These are phyloP conservation scores for Dissophora ornata DNA, from an alignment of 192 early-diverging fungal genomes.

Conservation along the genomic window DNA sequence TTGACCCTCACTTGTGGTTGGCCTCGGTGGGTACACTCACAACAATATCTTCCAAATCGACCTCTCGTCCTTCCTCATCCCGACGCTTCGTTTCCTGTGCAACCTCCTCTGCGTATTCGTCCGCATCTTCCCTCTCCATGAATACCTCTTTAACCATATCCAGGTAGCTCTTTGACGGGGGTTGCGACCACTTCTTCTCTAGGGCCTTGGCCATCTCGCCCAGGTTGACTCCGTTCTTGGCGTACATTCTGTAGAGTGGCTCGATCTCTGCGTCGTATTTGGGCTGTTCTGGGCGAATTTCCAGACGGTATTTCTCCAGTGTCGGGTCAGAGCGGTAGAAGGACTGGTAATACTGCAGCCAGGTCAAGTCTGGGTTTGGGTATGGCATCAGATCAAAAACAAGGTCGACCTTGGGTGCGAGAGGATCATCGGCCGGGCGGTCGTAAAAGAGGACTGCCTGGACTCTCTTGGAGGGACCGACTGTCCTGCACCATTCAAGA, in stretches of 20 bases:
- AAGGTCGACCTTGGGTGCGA: conserved; percentile 50
- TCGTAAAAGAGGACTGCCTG: conserved; percentile 50
- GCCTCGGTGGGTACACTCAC: conserved; percentile 34
- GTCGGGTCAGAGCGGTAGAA: conserved; percentile 54
- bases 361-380: conserved; percentile 59
- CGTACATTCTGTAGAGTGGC: conserved; percentile 57
- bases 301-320: conserved; percentile 51
- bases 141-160: conserved; percentile 53
- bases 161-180: conserved; percentile 34
- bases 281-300: conserved; percentile 58
- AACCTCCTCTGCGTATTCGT: conserved; percentile 38
- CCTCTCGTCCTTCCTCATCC: conserved; percentile 41
- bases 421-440: conserved; percentile 38
- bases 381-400: conserved; percentile 61
- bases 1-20: neutral
- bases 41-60: conserved; percentile 48
- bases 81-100: conserved; percentile 28
- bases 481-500: conserved; percentile 58
- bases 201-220: conserved; percentile 55
- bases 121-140: conserved; percentile 43
- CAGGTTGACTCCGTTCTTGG: conserved; percentile 52
- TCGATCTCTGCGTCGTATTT: conserved; percentile 54
- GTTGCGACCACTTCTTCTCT: conserved; percentile 58
- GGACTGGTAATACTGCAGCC: conserved; percentile 51
- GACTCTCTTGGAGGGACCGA: conserved; percentile 41